phyloP scores from a whole-genome alignment of 805 yeast genomes.

The Schwanniomyces occidentalis region DNA sequence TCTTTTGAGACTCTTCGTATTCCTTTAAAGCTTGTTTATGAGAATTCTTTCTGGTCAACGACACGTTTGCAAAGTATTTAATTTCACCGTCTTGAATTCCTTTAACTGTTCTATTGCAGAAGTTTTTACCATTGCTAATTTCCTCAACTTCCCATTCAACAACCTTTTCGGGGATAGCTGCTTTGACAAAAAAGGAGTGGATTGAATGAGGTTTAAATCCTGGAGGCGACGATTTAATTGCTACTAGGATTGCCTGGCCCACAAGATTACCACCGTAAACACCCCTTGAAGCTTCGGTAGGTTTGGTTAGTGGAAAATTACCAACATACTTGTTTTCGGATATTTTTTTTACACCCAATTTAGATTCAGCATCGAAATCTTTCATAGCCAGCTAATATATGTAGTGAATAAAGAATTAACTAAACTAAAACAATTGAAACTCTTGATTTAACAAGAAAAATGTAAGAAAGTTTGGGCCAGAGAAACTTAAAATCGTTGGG shows the following conservation, averaged over 20 bases:
- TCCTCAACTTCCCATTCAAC: slow-evolving; percentile 33
- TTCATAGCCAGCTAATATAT: too few relatives aligned
- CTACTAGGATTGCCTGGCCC: slow-evolving; percentile 38
- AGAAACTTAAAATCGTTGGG: too few relatives aligned
- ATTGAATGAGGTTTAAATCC: slow-evolving; percentile 38
- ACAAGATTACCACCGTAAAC: slow-evolving; percentile 36
- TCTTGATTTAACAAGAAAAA: too few relatives aligned
- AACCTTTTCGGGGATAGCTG: slow-evolving; percentile 13
- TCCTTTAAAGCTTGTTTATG: slow-evolving; percentile 15
- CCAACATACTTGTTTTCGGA: slow-evolving; percentile 16
- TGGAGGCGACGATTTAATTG: slow-evolving; percentile 24
- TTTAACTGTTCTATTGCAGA: slow-evolving; percentile 30
- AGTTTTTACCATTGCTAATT: slow-evolving; percentile 36
- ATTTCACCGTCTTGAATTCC: slow-evolving; percentile 29
- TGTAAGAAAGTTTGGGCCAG: too few relatives aligned
- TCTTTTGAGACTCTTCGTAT: slow-evolving; percentile 22
- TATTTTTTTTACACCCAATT: slow-evolving; percentile 20
- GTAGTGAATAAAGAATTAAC: too few relatives aligned
- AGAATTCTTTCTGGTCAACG: slow-evolving; percentile 36
- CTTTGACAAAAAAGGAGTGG: slow-evolving; percentile 31
- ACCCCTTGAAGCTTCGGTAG: slow-evolving; percentile 24
- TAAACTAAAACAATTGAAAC: too few relatives aligned
- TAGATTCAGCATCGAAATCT: slow-evolving; percentile 11
- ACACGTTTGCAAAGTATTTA: slow-evolving; percentile 28
- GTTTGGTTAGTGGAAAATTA: slow-evolving; percentile 23